Evolutionary conservation across 768 basidiomycete genomes (phyloP).

Genomic region (Thelephora ganbajun): DNA sequence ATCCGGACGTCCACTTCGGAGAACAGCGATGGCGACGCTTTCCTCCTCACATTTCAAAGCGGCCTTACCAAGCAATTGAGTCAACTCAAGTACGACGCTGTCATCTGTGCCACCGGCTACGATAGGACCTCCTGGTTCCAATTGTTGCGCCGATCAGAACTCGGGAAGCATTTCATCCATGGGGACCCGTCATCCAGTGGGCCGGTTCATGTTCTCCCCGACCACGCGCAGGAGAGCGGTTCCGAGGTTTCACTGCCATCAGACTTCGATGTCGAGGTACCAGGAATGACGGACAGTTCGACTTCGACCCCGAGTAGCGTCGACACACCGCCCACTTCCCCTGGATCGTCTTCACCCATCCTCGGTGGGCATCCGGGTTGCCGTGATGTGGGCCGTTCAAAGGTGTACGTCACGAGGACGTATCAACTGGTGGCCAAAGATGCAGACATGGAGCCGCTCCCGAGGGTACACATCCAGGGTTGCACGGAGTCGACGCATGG

Average conservation of each 20-base stretch:
- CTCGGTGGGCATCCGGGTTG: constrained; percentile 5
- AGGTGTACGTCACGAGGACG: constrained; percentile 8
- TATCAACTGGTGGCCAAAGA: constrained; percentile 8
- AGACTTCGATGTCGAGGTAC: not conserved
- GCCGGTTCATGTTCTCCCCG: not conserved
- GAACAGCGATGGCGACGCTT: constrained; percentile 6
- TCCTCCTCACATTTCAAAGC: constrained; percentile 21
- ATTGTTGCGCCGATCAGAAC: constrained; percentile 24
- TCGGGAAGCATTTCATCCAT: constrained; percentile 21
- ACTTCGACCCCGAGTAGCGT: not conserved
- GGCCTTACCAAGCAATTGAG: constrained; percentile 19
- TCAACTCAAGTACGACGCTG: constrained; percentile 26
- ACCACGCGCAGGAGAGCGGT: not conserved
- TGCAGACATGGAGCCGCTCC: constrained; percentile 2
- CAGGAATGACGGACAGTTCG: not conserved
- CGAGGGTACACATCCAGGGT: constrained; percentile 22
- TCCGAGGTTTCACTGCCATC: constrained; percentile 1
- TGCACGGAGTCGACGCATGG: constrained; percentile 24
- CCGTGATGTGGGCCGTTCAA: constrained; percentile 1
- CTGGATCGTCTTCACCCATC: constrained; percentile 3
- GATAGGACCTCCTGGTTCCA: constrained; percentile 32
- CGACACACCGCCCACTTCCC: constrained; percentile 1
- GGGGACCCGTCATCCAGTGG: not conserved
- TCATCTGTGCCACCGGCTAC: constrained; percentile 43
- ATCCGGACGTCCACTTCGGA: constrained; percentile 1